phyloP scores from a whole-genome alignment of 208 protist genomes.

The Pavlovales sp. region DNA sequence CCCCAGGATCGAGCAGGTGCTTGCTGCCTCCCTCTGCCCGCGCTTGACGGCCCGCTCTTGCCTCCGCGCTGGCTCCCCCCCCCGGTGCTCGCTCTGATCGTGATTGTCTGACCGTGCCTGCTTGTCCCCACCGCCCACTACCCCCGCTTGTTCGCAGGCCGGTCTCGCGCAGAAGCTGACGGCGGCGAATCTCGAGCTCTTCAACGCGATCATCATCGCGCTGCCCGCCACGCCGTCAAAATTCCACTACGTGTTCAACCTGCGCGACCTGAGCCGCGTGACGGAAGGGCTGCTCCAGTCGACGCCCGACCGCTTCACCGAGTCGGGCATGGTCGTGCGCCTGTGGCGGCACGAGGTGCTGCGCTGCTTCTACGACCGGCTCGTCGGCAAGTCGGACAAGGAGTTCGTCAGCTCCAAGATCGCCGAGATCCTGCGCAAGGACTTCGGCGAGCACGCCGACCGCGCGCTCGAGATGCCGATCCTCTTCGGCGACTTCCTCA shows the following conservation, averaged over 20 bases:
- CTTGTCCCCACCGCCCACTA: slow-evolving; percentile 39
- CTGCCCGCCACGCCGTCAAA: slow-evolving; percentile 94
- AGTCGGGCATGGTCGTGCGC: slow-evolving; percentile 70
- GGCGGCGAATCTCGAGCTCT: slow-evolving; percentile 84
- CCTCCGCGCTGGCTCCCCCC: too few relatives aligned
- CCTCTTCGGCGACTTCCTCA: slow-evolving; percentile 91
- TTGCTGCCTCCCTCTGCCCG: too few relatives aligned
- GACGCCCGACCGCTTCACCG: slow-evolving; percentile 80
- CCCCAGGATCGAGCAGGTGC: slow-evolving; percentile 41
- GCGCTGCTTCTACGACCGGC: slow-evolving; percentile 93
- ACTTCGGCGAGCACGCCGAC: slow-evolving; percentile 68
- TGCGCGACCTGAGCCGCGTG: slow-evolving; percentile 92
- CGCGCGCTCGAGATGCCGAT: slow-evolving; percentile 77
- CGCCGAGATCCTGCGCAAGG: slow-evolving; percentile 67
- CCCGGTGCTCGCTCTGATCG: too few relatives aligned
- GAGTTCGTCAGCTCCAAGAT: slow-evolving; percentile 74
- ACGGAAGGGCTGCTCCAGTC: slow-evolving; percentile 93
- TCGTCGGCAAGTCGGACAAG: slow-evolving; percentile 86
- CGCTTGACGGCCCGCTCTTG: too few relatives aligned
- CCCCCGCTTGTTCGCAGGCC: slow-evolving; percentile 58
- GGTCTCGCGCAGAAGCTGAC: slow-evolving; percentile 69
- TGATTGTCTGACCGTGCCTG: too few relatives aligned
- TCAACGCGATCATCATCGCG: slow-evolving; percentile 74
- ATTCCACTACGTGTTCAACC: slow-evolving; percentile 99
- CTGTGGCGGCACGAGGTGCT: slow-evolving; percentile 96